These are phyloP conservation scores for Eutypella sp. DNA, from an alignment of 2,329 filamentous ascomycete species.

Conservation along the genomic window DNA sequence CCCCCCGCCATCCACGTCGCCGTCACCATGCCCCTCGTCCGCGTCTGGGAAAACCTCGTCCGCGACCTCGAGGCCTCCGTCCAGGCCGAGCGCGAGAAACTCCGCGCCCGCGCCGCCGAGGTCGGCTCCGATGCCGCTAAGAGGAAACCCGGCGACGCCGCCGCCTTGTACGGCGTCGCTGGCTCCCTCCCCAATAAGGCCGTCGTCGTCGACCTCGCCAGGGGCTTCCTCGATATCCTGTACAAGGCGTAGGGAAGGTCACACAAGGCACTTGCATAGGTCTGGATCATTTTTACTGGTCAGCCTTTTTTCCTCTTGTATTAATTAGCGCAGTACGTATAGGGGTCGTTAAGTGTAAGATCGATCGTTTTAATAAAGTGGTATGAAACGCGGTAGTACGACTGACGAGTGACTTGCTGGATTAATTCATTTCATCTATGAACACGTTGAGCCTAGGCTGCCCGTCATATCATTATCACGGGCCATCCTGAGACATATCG, in stretches of 20 bases:
- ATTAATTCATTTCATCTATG: too few species aligned
- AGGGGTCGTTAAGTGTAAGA: too few species aligned
- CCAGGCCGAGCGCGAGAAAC: slow-evolving; percentile 75
- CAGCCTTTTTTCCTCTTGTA: too few species aligned
- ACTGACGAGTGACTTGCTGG: too few species aligned
- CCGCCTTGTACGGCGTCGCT: slow-evolving; percentile 90
- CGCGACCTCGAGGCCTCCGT: slow-evolving; percentile 63
- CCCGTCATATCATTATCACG: too few species aligned
- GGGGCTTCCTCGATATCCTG: slow-evolving; percentile 84
- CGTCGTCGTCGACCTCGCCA: slow-evolving; percentile 84
- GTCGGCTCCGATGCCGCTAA: slow-evolving; percentile 58
- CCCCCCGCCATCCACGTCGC: slow-evolving; percentile 92
- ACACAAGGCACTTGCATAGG: too few species aligned
- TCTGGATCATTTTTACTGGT: too few species aligned
- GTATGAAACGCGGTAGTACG: too few species aligned
- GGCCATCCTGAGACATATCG: too few species aligned
- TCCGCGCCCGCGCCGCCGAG: slow-evolving; percentile 65
- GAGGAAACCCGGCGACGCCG: slow-evolving; percentile 73
- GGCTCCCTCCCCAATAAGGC: slow-evolving; percentile 94
- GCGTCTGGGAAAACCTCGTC: slow-evolving; percentile 74
- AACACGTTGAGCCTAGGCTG: too few species aligned
- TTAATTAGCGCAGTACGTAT: too few species aligned
- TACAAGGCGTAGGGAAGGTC: slow-evolving; percentile 66
- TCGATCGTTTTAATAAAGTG: too few species aligned
- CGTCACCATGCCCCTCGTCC: slow-evolving; percentile 80